phyloP scores from a whole-genome alignment of 805 yeast genomes.

The Candida chauliodis region DNA sequence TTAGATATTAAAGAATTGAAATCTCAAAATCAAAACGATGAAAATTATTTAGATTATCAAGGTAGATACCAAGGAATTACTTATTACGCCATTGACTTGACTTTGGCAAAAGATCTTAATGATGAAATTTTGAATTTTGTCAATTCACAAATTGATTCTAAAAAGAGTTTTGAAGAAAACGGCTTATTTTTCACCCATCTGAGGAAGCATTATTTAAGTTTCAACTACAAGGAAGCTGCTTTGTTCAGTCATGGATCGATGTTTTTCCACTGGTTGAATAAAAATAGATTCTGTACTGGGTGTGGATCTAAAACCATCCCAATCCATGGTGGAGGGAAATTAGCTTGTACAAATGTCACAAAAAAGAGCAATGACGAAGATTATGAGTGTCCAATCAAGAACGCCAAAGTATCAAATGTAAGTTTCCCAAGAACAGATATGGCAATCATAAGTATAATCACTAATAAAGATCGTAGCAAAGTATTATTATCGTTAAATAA shows the following conservation, averaged over 20 bases:
- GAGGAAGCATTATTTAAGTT: constrained; percentile 34
- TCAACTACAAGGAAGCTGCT: constrained; percentile 49
- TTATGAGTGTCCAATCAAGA: constrained; percentile 35
- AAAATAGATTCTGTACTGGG: constrained; percentile 78
- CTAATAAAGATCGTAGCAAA: constrained; percentile 56
- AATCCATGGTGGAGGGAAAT: constrained; percentile 64
- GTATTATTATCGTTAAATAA: constrained; percentile 69
- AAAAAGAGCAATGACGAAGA: constrained; percentile 13
- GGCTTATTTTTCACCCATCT: constrained; percentile 30
- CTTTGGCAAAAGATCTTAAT: constrained; percentile 41
- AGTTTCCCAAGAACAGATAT: constrained; percentile 93
- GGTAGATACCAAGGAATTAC: constrained; percentile 59
- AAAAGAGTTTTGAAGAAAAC: constrained; percentile 9
- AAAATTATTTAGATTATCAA: constrained; percentile 39
- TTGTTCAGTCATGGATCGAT: constrained; percentile 77
- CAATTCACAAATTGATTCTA: constrained; percentile 12
- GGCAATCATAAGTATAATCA: constrained; percentile 76
- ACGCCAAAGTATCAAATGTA: constrained; percentile 59
- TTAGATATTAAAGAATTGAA: constrained; percentile 27
- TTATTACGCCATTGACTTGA: constrained; percentile 58
- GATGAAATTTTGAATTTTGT: constrained; percentile 27
- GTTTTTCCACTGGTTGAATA: constrained; percentile 79
- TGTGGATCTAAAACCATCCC: constrained; percentile 70
- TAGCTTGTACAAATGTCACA: constrained; percentile 40
- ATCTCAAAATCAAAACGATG: constrained; percentile 19